Percentiles rank a stretch among this genome's conserved stretches.
These are phyloP conservation scores for Neoboletus magnificus DNA, from an alignment of 768 basidiomycete genomes.

Conservation along the genomic window DNA sequence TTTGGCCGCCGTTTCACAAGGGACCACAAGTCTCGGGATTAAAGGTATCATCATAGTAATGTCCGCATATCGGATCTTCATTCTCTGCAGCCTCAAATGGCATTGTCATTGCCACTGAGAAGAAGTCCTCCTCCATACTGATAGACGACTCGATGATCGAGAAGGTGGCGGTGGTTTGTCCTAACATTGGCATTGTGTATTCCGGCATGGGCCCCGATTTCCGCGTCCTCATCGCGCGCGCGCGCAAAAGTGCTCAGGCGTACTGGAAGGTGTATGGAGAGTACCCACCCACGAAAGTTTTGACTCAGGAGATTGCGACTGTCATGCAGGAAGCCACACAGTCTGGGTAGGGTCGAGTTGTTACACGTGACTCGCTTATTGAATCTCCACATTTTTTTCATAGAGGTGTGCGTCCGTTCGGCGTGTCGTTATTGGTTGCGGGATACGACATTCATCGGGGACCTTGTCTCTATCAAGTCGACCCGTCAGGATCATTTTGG, in stretches of 20 bases:
- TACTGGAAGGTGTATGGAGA: conserved; percentile 99
- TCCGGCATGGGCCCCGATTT: conserved; percentile 99
- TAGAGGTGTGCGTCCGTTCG: conserved; percentile 98
- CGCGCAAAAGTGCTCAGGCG: conserved; percentile 95
- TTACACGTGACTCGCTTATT: conserved; percentile 23
- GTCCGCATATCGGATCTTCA: conserved; percentile 20
- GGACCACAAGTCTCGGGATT: conserved; percentile 96
- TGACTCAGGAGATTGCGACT: conserved; percentile 96
- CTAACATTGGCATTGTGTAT: conserved; percentile 99
- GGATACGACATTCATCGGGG: conserved; percentile 96
- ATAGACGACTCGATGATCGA: conserved; percentile 98
- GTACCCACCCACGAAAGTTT: conserved; percentile 93
- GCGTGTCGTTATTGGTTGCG: conserved; percentile 94
- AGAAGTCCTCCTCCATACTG: conserved; percentile 96
- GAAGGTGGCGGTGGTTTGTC: conserved; percentile 95
- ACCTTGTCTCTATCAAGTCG: conserved; percentile 96
- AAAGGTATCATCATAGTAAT: conserved; percentile 64
- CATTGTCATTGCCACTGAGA: conserved; percentile 98
- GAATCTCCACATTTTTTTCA: conserved; percentile 34
- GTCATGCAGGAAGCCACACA: conserved; percentile 99
- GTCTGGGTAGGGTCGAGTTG: conserved; percentile 68
- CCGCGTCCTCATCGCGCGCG: conserved; percentile 88
- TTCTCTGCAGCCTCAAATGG: conserved; percentile 84
- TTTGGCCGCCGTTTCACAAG: conserved; percentile 90
- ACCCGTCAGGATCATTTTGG: conserved; percentile 99